Base-by-base conservation (phyloP, 2,329 filamentous ascomycete genomes). In the Penicillium sp. region DNA sequence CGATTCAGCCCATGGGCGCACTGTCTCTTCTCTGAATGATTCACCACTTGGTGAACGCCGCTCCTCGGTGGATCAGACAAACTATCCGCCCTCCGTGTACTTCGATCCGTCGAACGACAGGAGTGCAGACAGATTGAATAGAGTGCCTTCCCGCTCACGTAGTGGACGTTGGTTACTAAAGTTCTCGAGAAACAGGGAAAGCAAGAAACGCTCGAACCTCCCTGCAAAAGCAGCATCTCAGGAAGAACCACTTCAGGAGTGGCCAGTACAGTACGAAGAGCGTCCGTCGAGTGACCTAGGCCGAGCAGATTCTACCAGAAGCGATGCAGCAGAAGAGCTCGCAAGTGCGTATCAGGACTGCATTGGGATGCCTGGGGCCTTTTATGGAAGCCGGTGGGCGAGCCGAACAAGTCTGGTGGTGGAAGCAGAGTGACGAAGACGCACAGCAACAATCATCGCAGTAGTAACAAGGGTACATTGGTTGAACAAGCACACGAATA, bases 281-380 rank as follows among this genome's bases (percentile, higher is more conserved):
- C 41, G 41, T 43, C 19, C n/a, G 8, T 53, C 54, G 2, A 45
- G 26, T 39, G 49, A 43, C 17, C 39, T 53, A 29, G 48, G 49
- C 33, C 53, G 58, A 42, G 46, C 46, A 8, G 46, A 51, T 31
- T 58, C 57, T 10, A 57, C 56, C 24, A 56, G 42, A 34, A 56
- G 54, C 26, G 45, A 50, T 24, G 17, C 39, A 10, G 48, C 49
- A 15, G 55, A 57, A 12, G 60, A 64, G 12, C 53, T 57, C 45
- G 57, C 53, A 19, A 62, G 52, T 41, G 43, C 53, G 28, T 63
- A 63, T 43, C 56, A 57, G 21, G 61, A 63, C 34, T 62, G 59
- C 48, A 47, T 63, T 24, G 53, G 59, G 13, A 59, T 61, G 54
- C 61, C 58, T 3, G 58, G 58, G 10, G 57, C 58, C 0, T 61